Conservation (phyloP, 345 rosid species). For the Triadica sebifera region DNA sequence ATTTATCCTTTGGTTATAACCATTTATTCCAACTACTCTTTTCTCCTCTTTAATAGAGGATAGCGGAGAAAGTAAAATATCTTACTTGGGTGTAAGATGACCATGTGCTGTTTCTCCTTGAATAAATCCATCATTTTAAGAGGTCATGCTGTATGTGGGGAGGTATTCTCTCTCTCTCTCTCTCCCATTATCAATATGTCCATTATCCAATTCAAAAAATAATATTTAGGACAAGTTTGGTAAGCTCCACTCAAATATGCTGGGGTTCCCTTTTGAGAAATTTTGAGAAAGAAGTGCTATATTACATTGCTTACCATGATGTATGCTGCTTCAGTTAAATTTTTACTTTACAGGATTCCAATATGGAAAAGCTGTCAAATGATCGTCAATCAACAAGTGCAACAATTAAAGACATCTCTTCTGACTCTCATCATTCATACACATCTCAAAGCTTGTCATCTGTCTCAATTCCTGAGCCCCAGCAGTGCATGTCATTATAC, state of each 20-base stretch:
- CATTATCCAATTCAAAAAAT: background rate
- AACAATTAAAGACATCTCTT: slow-evolving; percentile 40
- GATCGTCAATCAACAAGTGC: slow-evolving; percentile 41
- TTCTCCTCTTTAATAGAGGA: background rate
- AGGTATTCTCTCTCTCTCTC: background rate
- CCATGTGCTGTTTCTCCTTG: background rate
- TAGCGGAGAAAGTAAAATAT: background rate
- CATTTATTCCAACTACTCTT: background rate
- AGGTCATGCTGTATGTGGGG: background rate
- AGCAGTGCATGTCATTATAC: slow-evolving; percentile 84
- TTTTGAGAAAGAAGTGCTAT: background rate
- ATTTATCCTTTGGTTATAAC: background rate
- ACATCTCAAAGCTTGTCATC: slow-evolving; percentile 39
- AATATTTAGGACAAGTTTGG: background rate
- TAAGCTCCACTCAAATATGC: background rate
- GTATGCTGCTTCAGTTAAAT: background rate
- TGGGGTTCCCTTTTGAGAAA: background rate
- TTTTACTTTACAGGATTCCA: slow-evolving; percentile 45
- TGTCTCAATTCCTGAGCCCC: slow-evolving; percentile 61
- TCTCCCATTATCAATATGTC: background rate
- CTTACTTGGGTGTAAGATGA: background rate
- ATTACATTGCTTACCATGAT: background rate
- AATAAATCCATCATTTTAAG: background rate
- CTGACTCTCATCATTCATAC: slow-evolving; percentile 42
- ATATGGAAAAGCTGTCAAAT: slow-evolving; percentile 43